phyloP scores from a whole-genome alignment of 176 grass and related monocot species.

The Phoenix dactylifera region DNA sequence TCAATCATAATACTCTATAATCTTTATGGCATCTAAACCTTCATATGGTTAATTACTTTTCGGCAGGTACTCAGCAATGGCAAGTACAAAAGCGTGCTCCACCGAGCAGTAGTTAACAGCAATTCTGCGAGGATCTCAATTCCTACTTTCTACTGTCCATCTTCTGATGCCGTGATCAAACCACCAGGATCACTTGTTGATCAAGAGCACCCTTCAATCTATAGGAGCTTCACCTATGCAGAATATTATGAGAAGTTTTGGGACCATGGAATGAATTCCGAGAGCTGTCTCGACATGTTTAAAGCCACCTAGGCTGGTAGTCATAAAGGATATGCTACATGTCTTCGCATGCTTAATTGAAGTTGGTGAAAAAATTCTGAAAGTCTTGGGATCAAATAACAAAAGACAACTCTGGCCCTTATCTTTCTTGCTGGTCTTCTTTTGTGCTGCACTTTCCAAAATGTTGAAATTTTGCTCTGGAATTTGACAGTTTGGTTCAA shows the following conservation, averaged over 20 bases:
- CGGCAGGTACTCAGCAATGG: conserved; percentile 73
- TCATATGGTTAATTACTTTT: background rate
- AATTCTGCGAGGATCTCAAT: conserved; percentile 69
- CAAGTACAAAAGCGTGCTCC: conserved; percentile 69
- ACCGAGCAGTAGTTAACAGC: conserved; percentile 77
- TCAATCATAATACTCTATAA: too few species aligned
- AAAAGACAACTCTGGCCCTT: too few species aligned
- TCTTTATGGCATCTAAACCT: too few species aligned
- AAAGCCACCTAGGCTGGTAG: background rate
- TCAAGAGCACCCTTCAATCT: conserved; percentile 34
- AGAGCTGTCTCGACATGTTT: conserved; percentile 80
- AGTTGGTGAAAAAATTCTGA: too few species aligned
- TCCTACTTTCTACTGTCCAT: conserved; percentile 78
- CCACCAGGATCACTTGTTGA: conserved; percentile 42
- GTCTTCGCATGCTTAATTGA: too few species aligned
- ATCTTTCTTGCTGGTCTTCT: too few species aligned
- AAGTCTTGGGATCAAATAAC: too few species aligned
- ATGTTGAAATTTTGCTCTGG: too few species aligned
- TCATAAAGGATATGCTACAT: too few species aligned
- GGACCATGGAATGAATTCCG: conserved; percentile 57
- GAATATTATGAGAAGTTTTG: conserved; percentile 75
- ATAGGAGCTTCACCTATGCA: conserved; percentile 61
- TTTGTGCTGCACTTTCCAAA: too few species aligned
- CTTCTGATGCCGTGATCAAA: conserved; percentile 37
- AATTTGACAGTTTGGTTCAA: too few species aligned